Percentiles rank a stretch among this genome's conserved stretches.
phyloP scores from a whole-genome alignment of 2,329 filamentous ascomycete genomes.

The Rhinocladiella mackenziei region DNA sequence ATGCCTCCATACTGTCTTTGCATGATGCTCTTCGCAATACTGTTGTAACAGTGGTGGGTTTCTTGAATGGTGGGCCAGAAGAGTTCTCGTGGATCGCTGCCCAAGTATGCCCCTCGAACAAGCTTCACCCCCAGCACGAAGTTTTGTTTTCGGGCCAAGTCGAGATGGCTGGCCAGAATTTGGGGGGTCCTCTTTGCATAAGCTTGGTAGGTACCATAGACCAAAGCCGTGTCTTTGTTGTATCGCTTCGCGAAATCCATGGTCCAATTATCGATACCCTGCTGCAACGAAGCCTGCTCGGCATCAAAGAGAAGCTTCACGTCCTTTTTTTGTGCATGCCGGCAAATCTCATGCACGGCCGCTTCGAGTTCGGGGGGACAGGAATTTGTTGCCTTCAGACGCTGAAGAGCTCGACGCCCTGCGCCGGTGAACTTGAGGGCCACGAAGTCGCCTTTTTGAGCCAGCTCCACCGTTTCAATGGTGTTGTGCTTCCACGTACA shows the following conservation, averaged over 20 bases:
- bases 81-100: conserved; percentile 63
- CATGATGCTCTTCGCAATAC: conserved; percentile 64
- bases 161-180: conserved; percentile 58
- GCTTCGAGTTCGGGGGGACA: conserved; percentile 62
- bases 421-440: conserved; percentile 78
- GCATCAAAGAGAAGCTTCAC: conserved; percentile 79
- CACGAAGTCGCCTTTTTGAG: conserved; percentile 56
- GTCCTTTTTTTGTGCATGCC: conserved; percentile 63
- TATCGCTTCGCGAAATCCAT: conserved; percentile 71
- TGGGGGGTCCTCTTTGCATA: conserved; percentile 64
- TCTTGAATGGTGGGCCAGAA: conserved; percentile 69
- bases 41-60: conserved; percentile 70
- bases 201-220: conserved; percentile 78
- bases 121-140: conserved; percentile 71
- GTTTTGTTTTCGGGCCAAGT: conserved; percentile 53
- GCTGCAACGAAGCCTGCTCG: conserved; percentile 74
- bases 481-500: conserved; percentile 69
- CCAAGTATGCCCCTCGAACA: conserved; percentile 70
- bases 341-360: conserved; percentile 71
- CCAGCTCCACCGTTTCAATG: conserved; percentile 60
- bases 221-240: conserved; percentile 65
- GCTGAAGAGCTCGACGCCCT: conserved; percentile 65
- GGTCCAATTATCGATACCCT: conserved; percentile 77
- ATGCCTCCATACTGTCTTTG: conserved; percentile 57
- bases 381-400: conserved; percentile 59